These are phyloP conservation scores for Dissophora ornata DNA, from an alignment of 192 early-diverging fungal species.

Conservation along the genomic window DNA sequence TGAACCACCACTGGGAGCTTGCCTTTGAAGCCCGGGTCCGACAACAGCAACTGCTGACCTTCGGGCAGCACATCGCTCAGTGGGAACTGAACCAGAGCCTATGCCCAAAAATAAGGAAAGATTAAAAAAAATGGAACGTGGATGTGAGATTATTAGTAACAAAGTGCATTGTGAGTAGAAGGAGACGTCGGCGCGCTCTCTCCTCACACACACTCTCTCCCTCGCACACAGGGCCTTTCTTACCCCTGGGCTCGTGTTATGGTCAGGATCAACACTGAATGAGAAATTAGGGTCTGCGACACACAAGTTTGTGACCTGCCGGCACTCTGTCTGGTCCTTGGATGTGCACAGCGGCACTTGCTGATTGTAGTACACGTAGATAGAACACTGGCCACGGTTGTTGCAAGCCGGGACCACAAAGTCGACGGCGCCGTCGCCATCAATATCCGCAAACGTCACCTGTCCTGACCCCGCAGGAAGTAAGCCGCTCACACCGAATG, in stretches of 20 bases:
- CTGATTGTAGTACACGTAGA: constrained; percentile 84
- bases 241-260: constrained; percentile 51
- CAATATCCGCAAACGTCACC: constrained; percentile 92
- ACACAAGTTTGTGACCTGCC: constrained; percentile 77
- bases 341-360: constrained; percentile 83
- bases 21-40: constrained; percentile 63
- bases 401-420: constrained; percentile 80
- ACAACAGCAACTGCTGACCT: constrained; percentile 57
- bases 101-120: background rate
- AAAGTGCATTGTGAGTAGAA: too few species aligned
- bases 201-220: too few species aligned
- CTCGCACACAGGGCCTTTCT: too few species aligned
- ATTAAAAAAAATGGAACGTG: background rate
- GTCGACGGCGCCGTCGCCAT: constrained; percentile 91
- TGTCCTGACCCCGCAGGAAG: constrained; percentile 77
- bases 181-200: too few species aligned
- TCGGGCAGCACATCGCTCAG: constrained; percentile 55
- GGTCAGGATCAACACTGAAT: constrained; percentile 67
- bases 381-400: constrained; percentile 60
- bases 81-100: constrained; percentile 59
- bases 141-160: too few species aligned
- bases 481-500: constrained; percentile 65
- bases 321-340: constrained; percentile 63
- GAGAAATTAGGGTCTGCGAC: constrained; percentile 74
- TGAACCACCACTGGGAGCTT: constrained; percentile 66